Evolutionary conservation across 257 asterid species (phyloP).

Genomic region (Fraxinus americana): DNA sequence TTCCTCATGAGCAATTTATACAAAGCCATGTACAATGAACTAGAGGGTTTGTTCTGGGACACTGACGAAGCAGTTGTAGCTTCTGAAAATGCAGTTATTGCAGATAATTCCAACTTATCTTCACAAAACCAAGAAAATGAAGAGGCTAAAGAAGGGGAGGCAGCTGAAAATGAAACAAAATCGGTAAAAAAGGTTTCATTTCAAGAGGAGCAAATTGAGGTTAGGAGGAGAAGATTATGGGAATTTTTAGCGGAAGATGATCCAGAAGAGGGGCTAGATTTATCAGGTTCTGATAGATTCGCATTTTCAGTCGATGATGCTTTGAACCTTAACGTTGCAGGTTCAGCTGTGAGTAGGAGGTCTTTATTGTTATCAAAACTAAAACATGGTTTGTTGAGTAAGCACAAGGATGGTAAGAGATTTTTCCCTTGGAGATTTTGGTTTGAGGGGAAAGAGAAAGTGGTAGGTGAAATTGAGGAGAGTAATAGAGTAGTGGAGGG

Average conservation of each 20-base stretch:
- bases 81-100: constrained; percentile 37
- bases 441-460: constrained; percentile 66
- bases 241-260: constrained; percentile 85
- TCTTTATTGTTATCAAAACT: constrained; percentile 75
- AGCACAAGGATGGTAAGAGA: constrained; percentile 66
- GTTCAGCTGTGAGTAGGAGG: constrained; percentile 79
- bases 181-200: constrained; percentile 65
- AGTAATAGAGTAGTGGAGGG: constrained; percentile 39
- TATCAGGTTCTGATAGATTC: constrained; percentile 93
- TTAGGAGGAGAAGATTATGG: constrained; percentile 89
- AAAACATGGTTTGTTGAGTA: constrained; percentile 74
- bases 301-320: constrained; percentile 96
- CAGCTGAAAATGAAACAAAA: constrained; percentile 39
- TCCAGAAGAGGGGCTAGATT: constrained; percentile 84
- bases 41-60: constrained; percentile 97
- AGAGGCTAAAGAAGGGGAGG: constrained; percentile 36
- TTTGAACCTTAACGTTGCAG: constrained; percentile 71
- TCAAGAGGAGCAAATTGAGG: constrained; percentile 70
- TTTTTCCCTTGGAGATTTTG: constrained; percentile 88
- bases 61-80: constrained; percentile 50
- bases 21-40: constrained; percentile 79
- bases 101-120: constrained; percentile 34
- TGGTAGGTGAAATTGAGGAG: constrained; percentile 53
- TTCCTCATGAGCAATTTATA: constrained; percentile 88
- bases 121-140: constrained; percentile 22